Conservation (phyloP, 2,329 filamentous ascomycete species). For the Lachnellula hyalina region DNA sequence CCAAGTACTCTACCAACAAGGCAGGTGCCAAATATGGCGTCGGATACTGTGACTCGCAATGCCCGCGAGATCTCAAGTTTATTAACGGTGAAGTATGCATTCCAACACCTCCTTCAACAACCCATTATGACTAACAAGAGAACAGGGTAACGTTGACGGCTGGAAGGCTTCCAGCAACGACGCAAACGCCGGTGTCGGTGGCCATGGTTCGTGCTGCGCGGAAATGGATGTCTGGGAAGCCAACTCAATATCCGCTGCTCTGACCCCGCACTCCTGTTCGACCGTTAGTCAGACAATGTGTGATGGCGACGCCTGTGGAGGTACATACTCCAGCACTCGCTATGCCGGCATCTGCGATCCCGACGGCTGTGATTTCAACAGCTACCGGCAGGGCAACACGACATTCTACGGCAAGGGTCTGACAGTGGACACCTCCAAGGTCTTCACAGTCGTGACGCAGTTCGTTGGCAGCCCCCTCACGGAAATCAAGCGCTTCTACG, state of each 20-base stretch:
- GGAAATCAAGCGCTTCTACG: constrained; percentile 35
- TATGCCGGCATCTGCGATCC: constrained; percentile 54
- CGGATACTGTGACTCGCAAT: constrained; percentile 60
- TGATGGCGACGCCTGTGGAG: constrained; percentile 34
- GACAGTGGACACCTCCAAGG: constrained; percentile 48
- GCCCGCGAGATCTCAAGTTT: constrained; percentile 47
- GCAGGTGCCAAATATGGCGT: constrained; percentile 57
- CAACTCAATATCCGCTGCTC: constrained; percentile 52
- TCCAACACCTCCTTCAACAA: neutral
- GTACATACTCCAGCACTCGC: constrained; percentile 41
- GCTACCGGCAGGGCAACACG: constrained; percentile 51
- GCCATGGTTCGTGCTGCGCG: constrained; percentile 56
- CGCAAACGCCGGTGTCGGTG: constrained; percentile 46
- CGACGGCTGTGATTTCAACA: constrained; percentile 58
- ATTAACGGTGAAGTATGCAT: constrained; percentile 44
- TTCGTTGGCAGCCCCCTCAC: constrained; percentile 48
- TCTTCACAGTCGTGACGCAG: constrained; percentile 55
- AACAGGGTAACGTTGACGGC: constrained; percentile 46
- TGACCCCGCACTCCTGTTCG: constrained; percentile 55
- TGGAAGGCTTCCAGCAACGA: constrained; percentile 45
- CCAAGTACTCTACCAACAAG: constrained; percentile 45
- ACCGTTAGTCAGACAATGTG: constrained; percentile 34
- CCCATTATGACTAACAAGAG: constrained; percentile 2
- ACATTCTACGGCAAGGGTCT: constrained; percentile 51
- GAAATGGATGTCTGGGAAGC: constrained; percentile 67